Base-by-base conservation (phyloP, 768 basidiomycete species). In the Pleurotus pulmonarius region DNA sequence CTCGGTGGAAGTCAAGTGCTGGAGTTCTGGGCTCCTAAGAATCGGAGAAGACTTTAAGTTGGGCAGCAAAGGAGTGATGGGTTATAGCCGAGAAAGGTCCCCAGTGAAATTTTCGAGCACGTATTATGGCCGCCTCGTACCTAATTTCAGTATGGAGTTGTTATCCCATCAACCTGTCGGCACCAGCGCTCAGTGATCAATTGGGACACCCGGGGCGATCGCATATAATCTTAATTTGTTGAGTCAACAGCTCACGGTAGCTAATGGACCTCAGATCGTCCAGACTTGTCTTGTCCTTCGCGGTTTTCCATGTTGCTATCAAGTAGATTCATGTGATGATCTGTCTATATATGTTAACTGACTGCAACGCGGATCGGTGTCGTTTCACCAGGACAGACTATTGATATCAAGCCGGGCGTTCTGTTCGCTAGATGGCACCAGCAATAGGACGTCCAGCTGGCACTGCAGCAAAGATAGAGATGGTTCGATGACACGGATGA, bases 41-140 rank as follows among this genome's bases (percentile, higher is more conserved):
- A 18, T 53, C 51, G 51, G 51, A 37, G 51, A 53, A 53, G 51
- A 41, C 51, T 53, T 53, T 18, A 53, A 53, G 51, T 53, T 53
- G 51, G 38, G 39, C 22, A 38, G 20, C 39, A 39, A 53, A 37
- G 22, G 34, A 39, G 15, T 53, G 51, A 53, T 53, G 51, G 51
- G 24, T 38, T 53, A 53, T 40, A 53, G 51, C 51, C 51, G 51
- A 53, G 51, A 41, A 18, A 53, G 34, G 51, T 53, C 24, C 48
- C 51, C 34, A 53, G 11, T 16, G 38, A 53, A 53, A 40, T 26
- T 53, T 47, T 39, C 20, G 39, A 13, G 51, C 13, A 22, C 39
- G 51, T 41, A 53, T 53, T 53, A 41, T 39, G 39, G 51, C 18
- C 51, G 15, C 25, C 9, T 6, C 15, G 51, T 53, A 53, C 51